These are phyloP conservation scores for Fragaria iinumae DNA, from an alignment of 306 rosid species.

Conservation along the genomic window DNA sequence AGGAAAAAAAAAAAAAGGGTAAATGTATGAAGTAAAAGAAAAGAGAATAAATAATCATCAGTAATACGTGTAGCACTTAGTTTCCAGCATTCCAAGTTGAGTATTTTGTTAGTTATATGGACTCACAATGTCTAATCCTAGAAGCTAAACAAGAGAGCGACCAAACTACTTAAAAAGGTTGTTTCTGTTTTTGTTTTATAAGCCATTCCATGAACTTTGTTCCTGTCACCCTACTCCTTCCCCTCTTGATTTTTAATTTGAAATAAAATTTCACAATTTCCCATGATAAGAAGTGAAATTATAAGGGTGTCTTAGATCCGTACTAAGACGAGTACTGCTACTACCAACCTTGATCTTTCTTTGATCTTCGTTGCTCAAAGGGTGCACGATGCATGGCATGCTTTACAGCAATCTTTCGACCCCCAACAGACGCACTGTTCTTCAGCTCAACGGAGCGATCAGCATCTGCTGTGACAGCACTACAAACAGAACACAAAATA, in stretches of 20 bases:
- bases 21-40: neutral
- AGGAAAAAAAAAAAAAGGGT: neutral
- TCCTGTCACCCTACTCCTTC: neutral
- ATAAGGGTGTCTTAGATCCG: slow-evolving; percentile 12
- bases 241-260: neutral
- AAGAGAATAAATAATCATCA: neutral
- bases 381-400: slow-evolving; percentile 85
- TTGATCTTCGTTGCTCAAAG: slow-evolving; percentile 60
- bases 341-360: slow-evolving; percentile 63
- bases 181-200: neutral
- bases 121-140: neutral
- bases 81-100: neutral
- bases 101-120: neutral
- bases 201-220: neutral
- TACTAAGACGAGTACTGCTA: slow-evolving; percentile 13
- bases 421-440: slow-evolving; percentile 66
- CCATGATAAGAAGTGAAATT: neutral
- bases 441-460: slow-evolving; percentile 76
- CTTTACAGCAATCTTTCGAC: slow-evolving; percentile 76
- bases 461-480: slow-evolving; percentile 87
- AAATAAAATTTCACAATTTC: neutral
- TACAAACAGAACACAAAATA: slow-evolving; percentile 31
- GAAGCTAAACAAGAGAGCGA: neutral
- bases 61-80: neutral
- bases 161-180: neutral